Conservation (phyloP, 106 monocot species). For the Narthecium ossifragum region DNA sequence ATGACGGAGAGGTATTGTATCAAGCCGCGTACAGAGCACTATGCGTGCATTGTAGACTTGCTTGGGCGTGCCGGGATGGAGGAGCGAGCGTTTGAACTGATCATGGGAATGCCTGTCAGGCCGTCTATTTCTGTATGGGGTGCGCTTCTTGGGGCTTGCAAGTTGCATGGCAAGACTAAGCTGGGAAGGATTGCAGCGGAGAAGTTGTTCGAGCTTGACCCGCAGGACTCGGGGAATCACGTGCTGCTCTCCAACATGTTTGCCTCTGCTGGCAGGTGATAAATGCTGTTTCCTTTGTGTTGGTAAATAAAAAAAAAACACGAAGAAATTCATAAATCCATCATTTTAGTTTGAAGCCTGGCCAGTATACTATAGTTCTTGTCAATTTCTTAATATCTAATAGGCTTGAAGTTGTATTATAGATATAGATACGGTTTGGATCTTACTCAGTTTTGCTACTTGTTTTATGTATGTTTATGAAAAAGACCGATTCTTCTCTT, state of each 20-base stretch:
- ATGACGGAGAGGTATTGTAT: constrained; percentile 69
- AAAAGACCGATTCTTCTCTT: too few relatives aligned
- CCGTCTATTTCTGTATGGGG: constrained; percentile 86
- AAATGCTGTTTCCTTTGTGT: too few relatives aligned
- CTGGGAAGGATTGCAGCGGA: constrained; percentile 68
- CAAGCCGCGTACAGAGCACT: constrained; percentile 65
- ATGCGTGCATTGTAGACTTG: constrained; percentile 83
- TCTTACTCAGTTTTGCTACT: too few relatives aligned
- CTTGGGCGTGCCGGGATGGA: constrained; percentile 82
- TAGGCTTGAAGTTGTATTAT: too few relatives aligned
- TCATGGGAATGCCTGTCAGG: constrained; percentile 61
- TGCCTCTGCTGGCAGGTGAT: constrained; percentile 70
- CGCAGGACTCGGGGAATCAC: constrained; percentile 72
- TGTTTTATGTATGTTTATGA: too few relatives aligned
- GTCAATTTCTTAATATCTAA: too few relatives aligned
- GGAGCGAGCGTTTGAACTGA: constrained; percentile 70
- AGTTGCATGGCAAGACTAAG: constrained; percentile 66
- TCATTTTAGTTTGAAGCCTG: too few relatives aligned
- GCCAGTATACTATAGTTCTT: too few relatives aligned
- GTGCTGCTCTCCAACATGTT: constrained; percentile 82
- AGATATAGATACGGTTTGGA: too few relatives aligned
- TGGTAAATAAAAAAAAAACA: too few relatives aligned
- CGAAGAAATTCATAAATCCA: too few relatives aligned
- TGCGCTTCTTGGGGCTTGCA: constrained; percentile 80
- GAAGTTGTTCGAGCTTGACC: constrained; percentile 70